Base-by-base conservation (phyloP, 345 rosid genomes). In the Ceriops decandra region DNA sequence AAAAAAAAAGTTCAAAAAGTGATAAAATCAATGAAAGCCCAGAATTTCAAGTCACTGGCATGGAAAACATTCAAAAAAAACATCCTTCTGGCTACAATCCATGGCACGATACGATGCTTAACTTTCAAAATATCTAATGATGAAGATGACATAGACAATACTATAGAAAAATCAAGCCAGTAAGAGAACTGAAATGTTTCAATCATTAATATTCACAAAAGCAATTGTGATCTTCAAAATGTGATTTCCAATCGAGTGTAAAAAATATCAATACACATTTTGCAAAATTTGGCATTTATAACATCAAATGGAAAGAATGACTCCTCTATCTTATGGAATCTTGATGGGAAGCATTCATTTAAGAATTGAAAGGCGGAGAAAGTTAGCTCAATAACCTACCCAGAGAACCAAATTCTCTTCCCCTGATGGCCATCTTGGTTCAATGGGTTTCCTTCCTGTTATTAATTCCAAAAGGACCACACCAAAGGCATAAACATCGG, bases 401-500 rank as follows among this genome's bases (percentile, higher is more conserved):
- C 98, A 93, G 52, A 89, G 71, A 68, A 93, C 90, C 79, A 93
- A 82, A 77, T 91, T 93, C 86, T 93, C 95, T 86, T 91, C 96
- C 71, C 96, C 97, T 30, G 86, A 62, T 49, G 90, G 85, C 79
- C 92, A 83, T 66, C 70, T 86, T 57, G 86, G 84, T 82, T 93
- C 98, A 72, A 89, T 89, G 42, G 98, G 98, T 68, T 91, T 91
- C 65, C 95, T 85, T 56, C 96, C 96, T 0, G 97, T 88, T 60
- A 93, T 68, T 65, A 93, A 75, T 80, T 93, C 98, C 80, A 93
- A 76, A 38, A 93, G 82, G 68, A 93, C 93, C 13, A 93, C 98
- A 57, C 98, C 98, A 54, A 88, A 93, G 60, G 97, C 98, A 77
- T 89, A 93, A 68, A 93, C 96, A 79, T 93, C 97, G 0, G 96